These are phyloP conservation scores for Aegilops tauschii DNA, from an alignment of 176 grass and related monocot genomes.

Conservation along the genomic window DNA sequence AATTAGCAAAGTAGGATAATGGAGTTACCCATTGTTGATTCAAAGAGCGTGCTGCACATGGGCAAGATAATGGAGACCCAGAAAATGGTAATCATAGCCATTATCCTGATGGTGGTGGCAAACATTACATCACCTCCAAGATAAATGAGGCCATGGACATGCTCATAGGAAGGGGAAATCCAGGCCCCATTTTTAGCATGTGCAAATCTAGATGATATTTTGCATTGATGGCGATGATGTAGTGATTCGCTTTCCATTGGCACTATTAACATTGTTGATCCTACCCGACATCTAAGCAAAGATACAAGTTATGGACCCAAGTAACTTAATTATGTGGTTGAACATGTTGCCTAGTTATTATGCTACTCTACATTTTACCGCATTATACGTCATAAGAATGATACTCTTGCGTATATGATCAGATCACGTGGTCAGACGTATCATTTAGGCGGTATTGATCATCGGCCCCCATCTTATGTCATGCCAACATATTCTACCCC, in stretches of 20 bases:
- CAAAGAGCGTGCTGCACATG: constrained; percentile 57
- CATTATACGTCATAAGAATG: too few species aligned
- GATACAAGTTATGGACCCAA: not conserved
- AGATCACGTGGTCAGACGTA: too few species aligned
- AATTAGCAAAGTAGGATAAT: too few species aligned
- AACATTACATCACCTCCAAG: constrained; percentile 25
- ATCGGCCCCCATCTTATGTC: too few species aligned
- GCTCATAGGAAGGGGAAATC: constrained; percentile 51
- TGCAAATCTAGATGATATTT: not conserved
- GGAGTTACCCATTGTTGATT: not conserved
- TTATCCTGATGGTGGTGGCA: constrained; percentile 80
- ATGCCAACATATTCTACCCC: too few species aligned
- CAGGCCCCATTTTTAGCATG: constrained; percentile 36
- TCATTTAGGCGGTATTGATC: too few species aligned
- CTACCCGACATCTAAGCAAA: constrained; percentile 4
- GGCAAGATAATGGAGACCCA: constrained; percentile 90
- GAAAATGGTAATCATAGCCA: constrained; percentile 79
- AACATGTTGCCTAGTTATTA: not conserved
- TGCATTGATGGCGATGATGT: not conserved
- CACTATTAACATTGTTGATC: constrained; percentile 1
- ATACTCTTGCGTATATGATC: too few species aligned
- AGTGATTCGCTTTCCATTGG: constrained; percentile 8
- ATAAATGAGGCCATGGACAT: constrained; percentile 59
- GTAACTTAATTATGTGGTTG: not conserved
- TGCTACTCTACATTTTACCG: too few species aligned